Evolutionary conservation across 768 basidiomycete species (phyloP), one percentile per base, ranked within the genome.

Genomic region (Tricholoma saponaceum): DNA sequence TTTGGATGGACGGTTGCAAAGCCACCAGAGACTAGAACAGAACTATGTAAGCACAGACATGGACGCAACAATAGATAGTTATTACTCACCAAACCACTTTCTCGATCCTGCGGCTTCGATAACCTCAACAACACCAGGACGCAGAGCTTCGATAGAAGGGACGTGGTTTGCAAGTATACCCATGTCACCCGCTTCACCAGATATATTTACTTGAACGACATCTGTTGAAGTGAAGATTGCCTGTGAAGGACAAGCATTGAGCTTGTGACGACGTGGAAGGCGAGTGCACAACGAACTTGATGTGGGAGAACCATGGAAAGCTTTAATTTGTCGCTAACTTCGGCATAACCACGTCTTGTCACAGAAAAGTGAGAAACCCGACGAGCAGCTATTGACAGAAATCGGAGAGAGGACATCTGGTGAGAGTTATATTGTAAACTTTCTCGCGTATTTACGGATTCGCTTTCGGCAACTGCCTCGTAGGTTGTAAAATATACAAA

Each of bases 111-210:
- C 80, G 10, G 85, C 76, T 76, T 98, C 96, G 62, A 98, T 84
- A 64, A 99, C 89, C 75, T 99, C 97, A 54, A 99, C 79, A 57
- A 98, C 81, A 70, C 97, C 97, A 41, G 97, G 90, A 69, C 92
- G 90, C 55, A 99, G 81, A 50, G 96, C 82, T 74, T 99, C 97
- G 58, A 98, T 90, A n/a, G 94, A 90, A 28, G 97, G 89, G 55
- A 98, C 95, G 76, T 99, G 97, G 82, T 96, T 97, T 66, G 96
- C 93, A 59, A 99, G 87, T 66, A 99, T 92, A 80, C 97, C 97
- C 95, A 98, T 98, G 75, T 98, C 95, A 68, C 97, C 97, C 3
- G 92, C 87, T 55, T 87, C 92, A 39, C 95, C 97, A 33, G 95
- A 78, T 66, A 98, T 78, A 78, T 98, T 98, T 64, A 99, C 96